Base-by-base conservation (phyloP, 2,329 filamentous ascomycete species). In the Botrytis aclada region DNA sequence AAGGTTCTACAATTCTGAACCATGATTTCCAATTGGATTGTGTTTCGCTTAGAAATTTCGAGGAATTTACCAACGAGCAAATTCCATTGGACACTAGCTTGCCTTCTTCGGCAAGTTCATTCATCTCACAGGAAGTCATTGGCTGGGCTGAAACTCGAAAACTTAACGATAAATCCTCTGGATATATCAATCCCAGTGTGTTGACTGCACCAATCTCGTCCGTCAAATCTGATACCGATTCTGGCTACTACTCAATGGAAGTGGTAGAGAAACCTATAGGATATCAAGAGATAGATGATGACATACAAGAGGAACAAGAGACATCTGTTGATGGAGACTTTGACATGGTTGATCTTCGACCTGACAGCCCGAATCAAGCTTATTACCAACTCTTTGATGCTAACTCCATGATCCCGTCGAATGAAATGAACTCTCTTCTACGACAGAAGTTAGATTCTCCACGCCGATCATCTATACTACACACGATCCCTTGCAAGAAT, bases 311-410 rank as follows among this genome's bases (percentile, higher is more conserved):
- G 34, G 61, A 65, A 71, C 37, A 32, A 9, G 29, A 39, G 45
- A 10, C 47, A 6, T 9, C 56, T 37, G 25, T 32, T 14, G 34
- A 51, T 51, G 45, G 32, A 39, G 58, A 64, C 18, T 8, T 47
- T 54, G 43, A 41, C 6, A 29, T 71, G 58, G 39, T 41, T n/a
- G 61, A 65, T 1, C 34, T 20, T 1, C 43, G 60, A 65, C 45
- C 70, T 7, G 61, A 71, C 29, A 71, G 70, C n/a, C 70, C 70
- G n/a, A 47, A 71, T 58, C 47, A 65, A 41, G 61, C 70, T 37
- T 71, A 71, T 43, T 71, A 71, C 12, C 60, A 71, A 20, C 61
- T 71, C 25, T 71, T 65, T n/a, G 70, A 58, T 37, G 61, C 70
- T 20, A 71, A 71, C 43, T 65, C 70, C 20, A 41, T 71, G 61